Evolutionary conservation across 2,329 filamentous ascomycete genomes (phyloP).

Genomic region (Aphanoascus verrucosus): DNA sequence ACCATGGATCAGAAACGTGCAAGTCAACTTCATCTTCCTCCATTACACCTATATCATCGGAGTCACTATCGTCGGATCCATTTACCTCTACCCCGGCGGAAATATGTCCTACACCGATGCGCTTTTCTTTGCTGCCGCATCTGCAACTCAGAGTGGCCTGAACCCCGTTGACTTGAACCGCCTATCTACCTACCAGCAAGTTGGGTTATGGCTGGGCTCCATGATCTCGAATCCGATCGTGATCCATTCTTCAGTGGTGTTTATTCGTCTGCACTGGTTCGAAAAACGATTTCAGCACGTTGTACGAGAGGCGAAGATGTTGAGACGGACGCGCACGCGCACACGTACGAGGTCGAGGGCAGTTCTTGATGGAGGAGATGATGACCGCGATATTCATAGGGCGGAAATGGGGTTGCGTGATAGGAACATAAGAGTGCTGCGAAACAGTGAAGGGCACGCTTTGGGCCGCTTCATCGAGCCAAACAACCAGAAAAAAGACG

Average conservation of each 20-base stretch:
- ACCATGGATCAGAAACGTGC: conserved; percentile 29
- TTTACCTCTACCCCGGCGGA: conserved; percentile 60
- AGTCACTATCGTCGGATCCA: conserved; percentile 60
- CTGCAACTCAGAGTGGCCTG: conserved; percentile 83
- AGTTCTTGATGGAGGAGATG: conserved; percentile 26
- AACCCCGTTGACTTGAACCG: conserved; percentile 63
- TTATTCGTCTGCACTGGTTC: conserved; percentile 93
- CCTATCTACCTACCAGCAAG: conserved; percentile 61
- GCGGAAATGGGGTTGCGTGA: conserved; percentile 32
- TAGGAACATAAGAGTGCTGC: conserved; percentile 31
- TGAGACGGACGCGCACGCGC: conserved; percentile 45
- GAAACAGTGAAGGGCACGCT: conserved; percentile 26
- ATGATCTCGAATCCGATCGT: conserved; percentile 74
- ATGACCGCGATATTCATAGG: conserved; percentile 26
- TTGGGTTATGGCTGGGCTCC: conserved; percentile 59
- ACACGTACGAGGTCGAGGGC: conserved; percentile 45
- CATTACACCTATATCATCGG: conserved; percentile 67
- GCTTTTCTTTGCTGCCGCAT: conserved; percentile 74
- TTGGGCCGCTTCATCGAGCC: conserved; percentile 17
- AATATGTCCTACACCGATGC: conserved; percentile 71
- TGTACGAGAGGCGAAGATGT: conserved; percentile 58
- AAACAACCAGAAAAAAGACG: conserved; percentile 21
- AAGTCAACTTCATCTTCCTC: conserved; percentile 38
- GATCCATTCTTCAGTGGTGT: conserved; percentile 76
- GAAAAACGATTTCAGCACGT: conserved; percentile 88